These are phyloP conservation scores for Leccinum boreale DNA, from an alignment of 768 basidiomycete genomes.

Conservation along the genomic window DNA sequence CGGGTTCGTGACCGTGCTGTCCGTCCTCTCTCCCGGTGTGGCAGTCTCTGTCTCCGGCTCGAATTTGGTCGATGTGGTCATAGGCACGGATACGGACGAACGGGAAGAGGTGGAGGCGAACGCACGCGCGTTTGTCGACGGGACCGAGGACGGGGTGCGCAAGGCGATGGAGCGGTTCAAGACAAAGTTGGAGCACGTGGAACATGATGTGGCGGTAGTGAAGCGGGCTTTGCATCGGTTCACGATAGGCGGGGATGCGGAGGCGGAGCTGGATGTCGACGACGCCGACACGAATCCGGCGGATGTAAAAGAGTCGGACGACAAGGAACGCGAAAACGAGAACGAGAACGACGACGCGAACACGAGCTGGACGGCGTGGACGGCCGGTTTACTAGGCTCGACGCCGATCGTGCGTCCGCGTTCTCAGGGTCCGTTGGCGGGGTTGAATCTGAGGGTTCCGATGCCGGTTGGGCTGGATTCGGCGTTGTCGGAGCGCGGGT, in stretches of 20 bases:
- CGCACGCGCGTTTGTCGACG: conserved; percentile 40
- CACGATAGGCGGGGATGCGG: not conserved
- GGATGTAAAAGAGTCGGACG: not conserved
- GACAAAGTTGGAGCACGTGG: conserved; percentile 65
- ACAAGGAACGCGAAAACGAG: not conserved
- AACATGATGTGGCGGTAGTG: conserved; percentile 72
- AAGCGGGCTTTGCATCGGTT: conserved; percentile 56
- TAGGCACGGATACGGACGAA: conserved; percentile 6
- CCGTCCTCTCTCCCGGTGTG: conserved; percentile 41
- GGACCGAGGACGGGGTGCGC: conserved; percentile 13
- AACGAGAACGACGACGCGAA: not conserved
- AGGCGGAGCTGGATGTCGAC: not conserved
- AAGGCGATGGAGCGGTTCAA: conserved; percentile 48
- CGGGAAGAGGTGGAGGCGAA: conserved; percentile 44
- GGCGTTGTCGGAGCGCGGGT: not conserved
- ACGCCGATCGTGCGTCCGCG: not conserved
- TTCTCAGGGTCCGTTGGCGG: conserved; percentile 36
- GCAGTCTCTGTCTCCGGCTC: conserved; percentile 27
- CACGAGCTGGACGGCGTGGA: conserved; percentile 47
- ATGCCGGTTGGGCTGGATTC: conserved; percentile 40
- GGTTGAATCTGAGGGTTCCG: conserved; percentile 52
- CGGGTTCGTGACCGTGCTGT: conserved; percentile 68
- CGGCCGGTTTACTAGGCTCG: conserved; percentile 49
- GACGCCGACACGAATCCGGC: not conserved
- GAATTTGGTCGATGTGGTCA: not conserved